A percentile compares a stretch with the other conserved stretches of the same genome.
These are phyloP conservation scores for Boletellus sp. DNA, from an alignment of 1,284 basidiomycete genomes.

Conservation along the genomic window DNA sequence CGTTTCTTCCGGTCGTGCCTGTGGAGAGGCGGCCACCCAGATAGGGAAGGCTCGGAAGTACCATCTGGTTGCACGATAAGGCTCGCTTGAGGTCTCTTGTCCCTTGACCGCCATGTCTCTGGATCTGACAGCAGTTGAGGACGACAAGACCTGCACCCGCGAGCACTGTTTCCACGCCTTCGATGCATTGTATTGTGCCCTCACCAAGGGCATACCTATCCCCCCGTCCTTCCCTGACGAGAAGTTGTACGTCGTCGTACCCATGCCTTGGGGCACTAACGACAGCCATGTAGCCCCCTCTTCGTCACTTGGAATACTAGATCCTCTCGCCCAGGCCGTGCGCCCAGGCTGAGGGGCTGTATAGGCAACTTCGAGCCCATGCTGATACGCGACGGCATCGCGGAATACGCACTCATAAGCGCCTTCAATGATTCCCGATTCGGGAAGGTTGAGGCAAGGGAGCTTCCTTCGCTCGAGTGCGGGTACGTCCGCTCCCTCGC, in stretches of 20 bases:
- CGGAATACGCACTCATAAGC: constrained; percentile 88
- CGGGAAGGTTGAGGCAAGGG: constrained; percentile 67
- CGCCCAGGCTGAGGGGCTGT: constrained; percentile 80
- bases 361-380: constrained; percentile 91
- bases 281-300: constrained; percentile 62
- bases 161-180: constrained; percentile 80
- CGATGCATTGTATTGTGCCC: constrained; percentile 71
- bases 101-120: constrained; percentile 43
- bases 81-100: constrained; percentile 15
- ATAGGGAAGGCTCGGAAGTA: constrained; percentile 27
- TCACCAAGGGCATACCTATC: constrained; percentile 53
- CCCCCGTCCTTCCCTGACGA: constrained; percentile 60
- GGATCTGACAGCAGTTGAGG: constrained; percentile 31
- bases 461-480: constrained; percentile 82
- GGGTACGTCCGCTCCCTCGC: constrained; percentile 49
- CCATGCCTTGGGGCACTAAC: constrained; percentile 1
- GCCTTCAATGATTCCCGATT: constrained; percentile 73
- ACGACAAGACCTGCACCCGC: constrained; percentile 50
- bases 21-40: constrained; percentile 17
- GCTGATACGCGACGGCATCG: constrained; percentile 72
- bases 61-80: neutral
- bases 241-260: constrained; percentile 56
- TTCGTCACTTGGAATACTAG: constrained; percentile 96
- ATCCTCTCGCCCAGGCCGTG: constrained; percentile 53
- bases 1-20: constrained; percentile 1